phyloP scores from a whole-genome alignment of 2,329 filamentous ascomycete genomes.

The Nothomitra cinnamomea region DNA sequence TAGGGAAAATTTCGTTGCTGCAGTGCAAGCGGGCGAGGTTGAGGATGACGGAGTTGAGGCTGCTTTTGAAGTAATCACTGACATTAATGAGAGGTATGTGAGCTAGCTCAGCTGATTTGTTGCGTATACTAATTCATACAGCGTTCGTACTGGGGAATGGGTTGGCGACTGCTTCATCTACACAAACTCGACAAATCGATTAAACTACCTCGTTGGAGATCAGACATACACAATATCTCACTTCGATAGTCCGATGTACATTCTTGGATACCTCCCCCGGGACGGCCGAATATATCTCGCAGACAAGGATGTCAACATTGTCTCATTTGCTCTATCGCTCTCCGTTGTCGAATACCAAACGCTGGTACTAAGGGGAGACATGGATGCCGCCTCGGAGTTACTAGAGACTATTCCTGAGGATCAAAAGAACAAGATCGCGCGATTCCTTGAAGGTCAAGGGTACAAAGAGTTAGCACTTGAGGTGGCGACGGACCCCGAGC shows the following conservation, averaged over 20 bases:
- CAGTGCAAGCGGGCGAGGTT: slow-evolving; percentile 62
- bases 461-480: slow-evolving; percentile 92
- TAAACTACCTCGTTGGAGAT: slow-evolving; percentile 96
- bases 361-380: slow-evolving; percentile 78
- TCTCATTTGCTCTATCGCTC: slow-evolving; percentile 79
- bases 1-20: slow-evolving; percentile 71
- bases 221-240: slow-evolving; percentile 96
- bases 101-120: not conserved
- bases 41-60: slow-evolving; percentile 89
- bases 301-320: slow-evolving; percentile 87
- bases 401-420: slow-evolving; percentile 72
- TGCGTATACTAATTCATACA: slow-evolving; percentile 20
- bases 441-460: slow-evolving; percentile 92
- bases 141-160: slow-evolving; percentile 89
- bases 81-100: slow-evolving; percentile 70
- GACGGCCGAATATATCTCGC: slow-evolving; percentile 91
- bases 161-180: slow-evolving; percentile 98
- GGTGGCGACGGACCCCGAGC: slow-evolving; percentile 85
- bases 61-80: slow-evolving; percentile 90
- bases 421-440: slow-evolving; percentile 94
- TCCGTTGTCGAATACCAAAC: slow-evolving; percentile 95
- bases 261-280: slow-evolving; percentile 85
- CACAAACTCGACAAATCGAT: slow-evolving; percentile 87
- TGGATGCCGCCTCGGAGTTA: slow-evolving; percentile 78
- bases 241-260: slow-evolving; percentile 89